Conservation (phyloP, 2,329 filamentous ascomycete genomes). For the Alternaria dauci region DNA sequence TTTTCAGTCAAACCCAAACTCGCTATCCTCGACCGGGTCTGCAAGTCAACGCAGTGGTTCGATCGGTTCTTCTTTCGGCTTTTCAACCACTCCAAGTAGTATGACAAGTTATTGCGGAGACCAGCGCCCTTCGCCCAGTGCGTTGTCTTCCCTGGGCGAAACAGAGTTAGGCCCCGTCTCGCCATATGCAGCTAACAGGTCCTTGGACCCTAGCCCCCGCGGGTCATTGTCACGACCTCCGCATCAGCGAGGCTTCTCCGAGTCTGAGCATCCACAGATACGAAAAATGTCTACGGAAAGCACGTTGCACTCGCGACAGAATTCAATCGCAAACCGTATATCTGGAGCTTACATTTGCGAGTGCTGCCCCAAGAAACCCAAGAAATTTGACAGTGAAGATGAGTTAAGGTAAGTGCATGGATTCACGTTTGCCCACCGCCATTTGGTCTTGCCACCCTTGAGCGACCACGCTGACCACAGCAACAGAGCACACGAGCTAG, state of each 20-base stretch:
- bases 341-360: conserved; percentile 78
- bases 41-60: conserved; percentile 68
- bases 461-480: conserved; percentile 31
- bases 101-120: conserved; percentile 70
- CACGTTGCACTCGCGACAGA: conserved; percentile 57
- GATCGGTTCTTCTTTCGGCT: conserved; percentile 66
- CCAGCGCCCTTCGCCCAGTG: conserved; percentile 68
- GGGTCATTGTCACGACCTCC: conserved; percentile 50
- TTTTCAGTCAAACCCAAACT: conserved; percentile 66
- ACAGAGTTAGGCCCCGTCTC: conserved; percentile 63
- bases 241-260: conserved; percentile 54
- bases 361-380: conserved; percentile 96
- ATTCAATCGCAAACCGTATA: conserved; percentile 59
- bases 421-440: conserved; percentile 34
- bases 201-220: conserved; percentile 54
- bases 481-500: conserved; percentile 81
- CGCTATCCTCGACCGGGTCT: conserved; percentile 70
- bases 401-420: conserved; percentile 76
- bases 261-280: conserved; percentile 48
- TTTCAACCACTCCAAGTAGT: conserved; percentile 68
- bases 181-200: conserved; percentile 61
- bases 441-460: conserved; percentile 22
- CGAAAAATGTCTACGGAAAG: conserved; percentile 61
- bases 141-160: conserved; percentile 66
- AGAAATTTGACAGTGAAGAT: conserved; percentile 87